phyloP scores from a whole-genome alignment of 75 land plant genomes.

The Ceratopteris richardii region DNA sequence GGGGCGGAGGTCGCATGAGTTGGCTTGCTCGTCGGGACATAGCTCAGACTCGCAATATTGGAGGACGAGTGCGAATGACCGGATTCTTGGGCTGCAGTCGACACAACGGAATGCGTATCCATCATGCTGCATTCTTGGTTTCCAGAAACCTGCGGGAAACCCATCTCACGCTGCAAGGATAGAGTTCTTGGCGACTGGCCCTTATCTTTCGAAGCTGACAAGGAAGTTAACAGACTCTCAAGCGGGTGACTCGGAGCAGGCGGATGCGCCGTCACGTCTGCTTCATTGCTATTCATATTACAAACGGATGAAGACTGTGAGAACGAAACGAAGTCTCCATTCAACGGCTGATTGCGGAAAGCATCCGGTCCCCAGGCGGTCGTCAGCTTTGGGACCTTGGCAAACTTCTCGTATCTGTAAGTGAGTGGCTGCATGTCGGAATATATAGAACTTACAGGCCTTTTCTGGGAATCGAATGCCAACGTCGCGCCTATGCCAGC shows the following conservation, averaged over 20 bases:
- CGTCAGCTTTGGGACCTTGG: too few species aligned
- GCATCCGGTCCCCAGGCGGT: too few species aligned
- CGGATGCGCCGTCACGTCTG: neutral
- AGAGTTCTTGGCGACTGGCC: constrained; percentile 12
- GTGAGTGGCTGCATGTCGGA: too few species aligned
- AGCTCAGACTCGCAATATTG: neutral
- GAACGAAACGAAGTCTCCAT: neutral
- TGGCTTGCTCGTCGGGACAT: constrained; percentile 6
- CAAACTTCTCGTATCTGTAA: too few species aligned
- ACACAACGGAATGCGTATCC: neutral
- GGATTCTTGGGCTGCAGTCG: neutral
- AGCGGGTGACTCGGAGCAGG: constrained; percentile 4
- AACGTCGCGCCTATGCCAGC: too few species aligned
- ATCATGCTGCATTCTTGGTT: constrained; percentile 13
- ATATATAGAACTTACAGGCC: too few species aligned
- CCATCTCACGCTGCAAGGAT: constrained; percentile 11
- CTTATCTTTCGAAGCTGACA: constrained; percentile 11
- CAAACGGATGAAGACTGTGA: constrained; percentile 2
- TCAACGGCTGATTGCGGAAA: too few species aligned
- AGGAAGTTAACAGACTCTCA: constrained; percentile 7
- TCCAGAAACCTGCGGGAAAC: constrained; percentile 17
- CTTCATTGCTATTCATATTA: neutral
- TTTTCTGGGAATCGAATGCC: neutral
- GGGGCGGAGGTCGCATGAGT: neutral
- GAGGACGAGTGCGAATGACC: constrained; percentile 14